A percentile compares a stretch with the other conserved stretches of the same genome.
Conservation (phyloP, 2,329 filamentous ascomycete genomes). For the Blastomyces silverae region DNA sequence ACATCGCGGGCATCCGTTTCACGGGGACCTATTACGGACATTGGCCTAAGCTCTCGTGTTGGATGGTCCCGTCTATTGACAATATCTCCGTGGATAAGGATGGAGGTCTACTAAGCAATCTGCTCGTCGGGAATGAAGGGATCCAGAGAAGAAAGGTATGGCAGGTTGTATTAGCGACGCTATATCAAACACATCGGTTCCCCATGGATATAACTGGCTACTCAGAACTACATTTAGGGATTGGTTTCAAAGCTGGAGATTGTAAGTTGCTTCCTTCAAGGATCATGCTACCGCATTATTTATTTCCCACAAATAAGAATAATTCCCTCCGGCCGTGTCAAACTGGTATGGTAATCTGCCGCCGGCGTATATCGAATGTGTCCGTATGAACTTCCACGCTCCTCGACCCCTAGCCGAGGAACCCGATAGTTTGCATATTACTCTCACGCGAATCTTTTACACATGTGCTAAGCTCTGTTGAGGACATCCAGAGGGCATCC, state of each 20-base stretch:
- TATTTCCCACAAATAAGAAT: conserved; percentile 7
- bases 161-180: background rate
- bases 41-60: conserved; percentile 62
- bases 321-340: conserved; percentile 31
- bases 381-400: conserved; percentile 49
- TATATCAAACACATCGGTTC: background rate
- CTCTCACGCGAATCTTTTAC: conserved; percentile 44
- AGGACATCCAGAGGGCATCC: background rate
- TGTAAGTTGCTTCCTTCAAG: conserved; percentile 50
- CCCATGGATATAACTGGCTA: background rate
- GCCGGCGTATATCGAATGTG: conserved; percentile 51
- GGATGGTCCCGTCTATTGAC: conserved; percentile 58
- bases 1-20: conserved; percentile 65
- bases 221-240: conserved; percentile 28
- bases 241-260: conserved; percentile 51
- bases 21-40: conserved; percentile 70
- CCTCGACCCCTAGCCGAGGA: conserved; percentile 37
- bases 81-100: conserved; percentile 60
- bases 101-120: conserved; percentile 54
- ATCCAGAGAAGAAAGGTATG: conserved; percentile 28
- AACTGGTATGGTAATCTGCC: conserved; percentile 60
- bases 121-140: conserved; percentile 53
- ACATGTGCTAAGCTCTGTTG: background rate
- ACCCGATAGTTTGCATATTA: conserved; percentile 51
- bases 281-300: conserved; percentile 43